phyloP scores from a whole-genome alignment of 2,329 filamentous ascomycete species.

The Exophiala sp. region DNA sequence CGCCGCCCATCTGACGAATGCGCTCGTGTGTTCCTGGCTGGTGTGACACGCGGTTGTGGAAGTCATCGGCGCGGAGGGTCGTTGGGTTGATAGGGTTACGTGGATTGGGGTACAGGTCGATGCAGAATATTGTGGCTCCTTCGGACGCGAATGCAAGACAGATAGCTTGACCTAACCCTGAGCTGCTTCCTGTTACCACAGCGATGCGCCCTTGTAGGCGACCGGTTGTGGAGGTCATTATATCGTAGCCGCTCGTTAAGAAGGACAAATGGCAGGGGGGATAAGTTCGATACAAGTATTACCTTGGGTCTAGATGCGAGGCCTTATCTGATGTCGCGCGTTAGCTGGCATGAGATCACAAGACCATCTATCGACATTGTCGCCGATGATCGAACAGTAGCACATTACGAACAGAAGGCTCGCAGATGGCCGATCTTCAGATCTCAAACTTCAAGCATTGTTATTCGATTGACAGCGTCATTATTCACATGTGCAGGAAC shows the following conservation, averaged over 20 bases:
- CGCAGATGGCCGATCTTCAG: too few species aligned
- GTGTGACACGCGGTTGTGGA: conserved; percentile 10
- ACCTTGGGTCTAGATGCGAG: neutral
- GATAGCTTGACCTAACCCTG: conserved; percentile 74
- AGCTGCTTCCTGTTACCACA: conserved; percentile 75
- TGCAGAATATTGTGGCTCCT: conserved; percentile 55
- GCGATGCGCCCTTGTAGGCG: conserved; percentile 58
- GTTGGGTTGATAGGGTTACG: conserved; percentile 15
- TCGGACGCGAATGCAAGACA: conserved; percentile 65
- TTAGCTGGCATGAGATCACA: too few species aligned
- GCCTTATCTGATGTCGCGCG: too few species aligned
- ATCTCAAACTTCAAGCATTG: too few species aligned
- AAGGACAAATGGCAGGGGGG: neutral
- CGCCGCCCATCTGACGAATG: conserved; percentile 20
- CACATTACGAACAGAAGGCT: too few species aligned
- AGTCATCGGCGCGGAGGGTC: conserved; percentile 12
- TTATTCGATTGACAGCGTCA: too few species aligned
- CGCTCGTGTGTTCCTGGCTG: conserved; percentile 24
- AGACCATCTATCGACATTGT: too few species aligned
- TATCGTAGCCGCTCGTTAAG: neutral
- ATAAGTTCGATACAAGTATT: neutral
- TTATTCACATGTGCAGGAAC: too few species aligned
- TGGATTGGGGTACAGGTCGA: conserved; percentile 25
- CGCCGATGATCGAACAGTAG: too few species aligned
- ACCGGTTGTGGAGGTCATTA: conserved; percentile 1